These are phyloP conservation scores for Tritrichomonas musculus DNA, from an alignment of 208 protist species.

Conservation along the genomic window DNA sequence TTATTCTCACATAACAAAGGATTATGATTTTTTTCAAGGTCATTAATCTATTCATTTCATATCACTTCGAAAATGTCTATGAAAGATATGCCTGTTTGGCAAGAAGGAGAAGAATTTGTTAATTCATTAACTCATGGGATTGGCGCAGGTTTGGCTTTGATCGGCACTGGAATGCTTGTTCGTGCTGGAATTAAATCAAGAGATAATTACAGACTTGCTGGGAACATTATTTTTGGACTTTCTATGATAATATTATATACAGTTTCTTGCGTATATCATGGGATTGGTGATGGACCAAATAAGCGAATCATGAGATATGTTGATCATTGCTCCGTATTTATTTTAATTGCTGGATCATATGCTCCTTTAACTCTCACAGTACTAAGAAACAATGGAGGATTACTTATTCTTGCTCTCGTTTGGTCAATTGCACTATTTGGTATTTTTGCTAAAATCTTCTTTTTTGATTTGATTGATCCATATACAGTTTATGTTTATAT, in stretches of 20 bases:
- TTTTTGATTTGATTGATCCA: neutral
- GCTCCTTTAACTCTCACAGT: neutral
- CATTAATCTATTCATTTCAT: no score
- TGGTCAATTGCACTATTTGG: neutral
- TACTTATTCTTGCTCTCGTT: neutral
- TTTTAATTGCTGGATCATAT: neutral
- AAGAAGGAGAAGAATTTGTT: neutral
- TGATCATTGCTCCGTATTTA: neutral
- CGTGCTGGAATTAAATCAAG: neutral
- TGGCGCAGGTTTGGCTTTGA: neutral
- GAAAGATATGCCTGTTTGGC: neutral
- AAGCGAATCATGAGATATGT: neutral
- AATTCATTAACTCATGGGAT: neutral
- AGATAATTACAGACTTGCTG: neutral
- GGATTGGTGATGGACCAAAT: no score
- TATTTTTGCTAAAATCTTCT: neutral
- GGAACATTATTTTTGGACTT: neutral
- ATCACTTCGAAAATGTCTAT: no score
- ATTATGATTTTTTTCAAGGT: no score
- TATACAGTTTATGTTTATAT: neutral
- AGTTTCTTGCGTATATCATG: neutral
- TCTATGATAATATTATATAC: neutral
- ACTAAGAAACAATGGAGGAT: neutral
- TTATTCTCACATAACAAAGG: no score
- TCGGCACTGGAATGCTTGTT: no score